These are phyloP conservation scores for Pseudonitzschia multiseries DNA, from an alignment of 108 stramenopile species.

Conservation along the genomic window DNA sequence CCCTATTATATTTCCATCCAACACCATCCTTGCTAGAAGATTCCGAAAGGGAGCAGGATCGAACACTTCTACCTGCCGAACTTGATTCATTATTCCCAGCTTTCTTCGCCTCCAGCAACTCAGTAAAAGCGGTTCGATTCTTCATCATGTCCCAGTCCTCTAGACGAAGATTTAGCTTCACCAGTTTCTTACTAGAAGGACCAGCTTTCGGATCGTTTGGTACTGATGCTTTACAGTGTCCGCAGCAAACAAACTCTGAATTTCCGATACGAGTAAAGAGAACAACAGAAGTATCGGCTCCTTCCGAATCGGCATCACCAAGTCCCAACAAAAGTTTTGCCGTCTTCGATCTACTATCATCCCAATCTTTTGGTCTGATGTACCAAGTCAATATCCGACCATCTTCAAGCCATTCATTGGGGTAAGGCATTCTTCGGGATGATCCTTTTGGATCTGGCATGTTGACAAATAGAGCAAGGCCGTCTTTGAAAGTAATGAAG, in stretches of 20 bases:
- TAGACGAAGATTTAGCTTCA: constrained; percentile 23
- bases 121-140: constrained; percentile 14
- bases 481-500: constrained; percentile 33
- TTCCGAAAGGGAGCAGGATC: not conserved
- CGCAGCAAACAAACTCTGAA: constrained; percentile 38
- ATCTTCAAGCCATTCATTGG: constrained; percentile 44
- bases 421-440: constrained; percentile 35
- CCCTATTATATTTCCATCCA: constrained; percentile 6
- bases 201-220: not conserved
- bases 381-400: constrained; percentile 40
- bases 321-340: constrained; percentile 12
- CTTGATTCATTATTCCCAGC: not conserved
- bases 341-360: constrained; percentile 20
- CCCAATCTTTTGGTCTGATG: constrained; percentile 34
- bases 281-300: constrained; percentile 6
- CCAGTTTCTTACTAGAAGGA: constrained; percentile 2
- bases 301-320: constrained; percentile 6
- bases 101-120: not conserved
- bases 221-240: constrained; percentile 25
- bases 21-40: not conserved
- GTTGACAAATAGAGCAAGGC: constrained; percentile 37
- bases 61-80: not conserved
- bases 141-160: constrained; percentile 39
- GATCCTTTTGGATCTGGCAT: constrained; percentile 21
- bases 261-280: constrained; percentile 33